These are phyloP conservation scores for Davidsoniella australis DNA, from an alignment of 2,329 filamentous ascomycete species.

Conservation along the genomic window DNA sequence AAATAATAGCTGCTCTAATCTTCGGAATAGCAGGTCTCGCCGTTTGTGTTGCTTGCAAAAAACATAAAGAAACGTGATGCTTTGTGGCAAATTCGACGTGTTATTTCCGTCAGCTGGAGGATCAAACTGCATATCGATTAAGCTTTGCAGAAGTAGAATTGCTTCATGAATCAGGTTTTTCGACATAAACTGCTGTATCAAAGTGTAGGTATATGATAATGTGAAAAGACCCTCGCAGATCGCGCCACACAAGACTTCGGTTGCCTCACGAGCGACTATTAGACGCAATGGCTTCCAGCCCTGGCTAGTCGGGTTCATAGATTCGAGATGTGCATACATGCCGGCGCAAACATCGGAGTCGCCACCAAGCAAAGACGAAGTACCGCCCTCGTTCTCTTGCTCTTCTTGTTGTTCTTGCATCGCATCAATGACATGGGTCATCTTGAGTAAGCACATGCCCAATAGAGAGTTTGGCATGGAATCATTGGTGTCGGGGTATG, in stretches of 20 bases:
- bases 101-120: conserved; percentile 1
- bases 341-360: conserved; percentile 14
- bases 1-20: conserved; percentile 7
- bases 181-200: conserved; percentile 19
- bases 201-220: conserved; percentile 14
- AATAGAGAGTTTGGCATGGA: conserved; percentile 19
- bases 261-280: conserved; percentile 20
- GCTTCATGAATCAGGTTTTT: conserved; percentile 18
- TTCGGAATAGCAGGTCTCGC: conserved; percentile 10
- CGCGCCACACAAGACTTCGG: conserved; percentile 18
- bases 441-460: conserved; percentile 21
- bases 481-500: background rate
- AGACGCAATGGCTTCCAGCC: conserved; percentile 22
- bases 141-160: conserved; percentile 1
- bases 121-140: conserved; percentile 6
- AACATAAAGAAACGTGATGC: conserved; percentile 1
- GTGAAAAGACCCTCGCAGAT: conserved; percentile 19
- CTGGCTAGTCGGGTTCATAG: conserved; percentile 15
- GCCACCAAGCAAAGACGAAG: conserved; percentile 8
- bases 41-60: conserved; percentile 10
- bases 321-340: conserved; percentile 22
- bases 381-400: conserved; percentile 18
- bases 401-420: conserved; percentile 4
- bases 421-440: conserved; percentile 4
- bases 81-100: background rate